These are phyloP conservation scores for Lasiodiplodia citricola DNA, from an alignment of 2,329 filamentous ascomycete genomes.

Conservation along the genomic window DNA sequence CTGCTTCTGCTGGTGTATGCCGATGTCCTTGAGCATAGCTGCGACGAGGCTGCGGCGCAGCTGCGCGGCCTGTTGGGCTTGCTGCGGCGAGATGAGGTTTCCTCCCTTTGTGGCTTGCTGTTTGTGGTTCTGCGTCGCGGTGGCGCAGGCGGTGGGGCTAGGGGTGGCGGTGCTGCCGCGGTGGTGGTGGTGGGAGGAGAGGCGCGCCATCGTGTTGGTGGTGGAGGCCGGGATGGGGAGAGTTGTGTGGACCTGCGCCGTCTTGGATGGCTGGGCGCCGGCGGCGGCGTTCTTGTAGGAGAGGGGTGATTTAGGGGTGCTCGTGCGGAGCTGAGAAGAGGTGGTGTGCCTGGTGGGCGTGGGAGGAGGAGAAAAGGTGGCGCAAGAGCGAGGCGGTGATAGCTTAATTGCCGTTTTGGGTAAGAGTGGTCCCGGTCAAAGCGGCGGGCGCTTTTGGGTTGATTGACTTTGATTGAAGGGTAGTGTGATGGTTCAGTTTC, in stretches of 20 bases:
- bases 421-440: background rate
- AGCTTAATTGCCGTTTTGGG: conserved; percentile 18
- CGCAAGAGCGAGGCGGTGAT: background rate
- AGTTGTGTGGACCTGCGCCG: background rate
- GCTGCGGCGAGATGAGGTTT: background rate
- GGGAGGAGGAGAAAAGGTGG: background rate
- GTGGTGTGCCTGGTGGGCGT: background rate
- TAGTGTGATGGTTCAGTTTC: background rate
- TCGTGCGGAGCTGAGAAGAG: background rate
- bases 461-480: background rate
- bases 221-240: background rate
- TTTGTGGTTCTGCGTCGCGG: background rate
- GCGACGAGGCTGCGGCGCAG: background rate
- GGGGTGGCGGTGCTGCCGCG: background rate
- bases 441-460: background rate
- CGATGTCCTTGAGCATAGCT: conserved; percentile 13
- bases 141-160: background rate
- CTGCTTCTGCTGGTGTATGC: background rate
- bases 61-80: background rate
- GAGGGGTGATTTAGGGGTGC: background rate
- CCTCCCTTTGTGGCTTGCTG: background rate
- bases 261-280: background rate
- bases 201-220: conserved; percentile 9
- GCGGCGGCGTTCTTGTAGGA: background rate
- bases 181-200: conserved; percentile 3